phyloP scores from a whole-genome alignment of 2,329 filamentous ascomycete genomes.

The Talaromyces rugulosus region DNA sequence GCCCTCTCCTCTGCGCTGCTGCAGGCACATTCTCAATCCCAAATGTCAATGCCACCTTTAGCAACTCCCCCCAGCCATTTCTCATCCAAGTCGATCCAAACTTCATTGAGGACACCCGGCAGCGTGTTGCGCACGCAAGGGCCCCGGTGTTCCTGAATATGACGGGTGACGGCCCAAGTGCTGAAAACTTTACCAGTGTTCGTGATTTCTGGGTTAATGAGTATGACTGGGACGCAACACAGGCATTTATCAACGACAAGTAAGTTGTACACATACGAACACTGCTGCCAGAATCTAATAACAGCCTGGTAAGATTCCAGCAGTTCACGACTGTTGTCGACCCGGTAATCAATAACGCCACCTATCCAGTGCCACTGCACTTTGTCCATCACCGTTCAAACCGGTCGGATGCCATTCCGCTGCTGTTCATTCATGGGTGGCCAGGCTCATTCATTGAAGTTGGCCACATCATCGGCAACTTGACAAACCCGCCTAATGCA shows the following conservation, averaged over 20 bases:
- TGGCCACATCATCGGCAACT: slow-evolving; percentile 21
- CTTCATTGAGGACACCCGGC: background rate
- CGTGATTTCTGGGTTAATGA: slow-evolving; percentile 5
- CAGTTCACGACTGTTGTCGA: slow-evolving; percentile 3
- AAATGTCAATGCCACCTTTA: background rate
- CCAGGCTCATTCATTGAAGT: slow-evolving; percentile 35
- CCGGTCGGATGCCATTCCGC: slow-evolving; percentile 27
- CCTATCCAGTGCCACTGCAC: slow-evolving; percentile 16
- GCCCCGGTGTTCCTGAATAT: background rate
- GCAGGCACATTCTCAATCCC: background rate
- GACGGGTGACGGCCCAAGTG: slow-evolving; percentile 1
- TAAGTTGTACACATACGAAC: background rate
- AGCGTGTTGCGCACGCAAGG: background rate
- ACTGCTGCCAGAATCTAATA: background rate
- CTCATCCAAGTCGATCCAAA: background rate
- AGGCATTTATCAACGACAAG: background rate
- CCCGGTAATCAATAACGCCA: slow-evolving; percentile 1
- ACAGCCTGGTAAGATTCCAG: background rate
- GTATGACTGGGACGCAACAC: slow-evolving; percentile 1
- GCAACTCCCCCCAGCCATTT: background rate
- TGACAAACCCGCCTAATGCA: slow-evolving; percentile 18
- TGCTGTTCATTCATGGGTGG: slow-evolving; percentile 35
- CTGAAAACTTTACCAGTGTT: slow-evolving; percentile 4
- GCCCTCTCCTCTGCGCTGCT: background rate
- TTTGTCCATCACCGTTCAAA: slow-evolving; percentile 18